phyloP scores from a whole-genome alignment of 208 protist genomes.

The Trypanosoma lewisi region DNA sequence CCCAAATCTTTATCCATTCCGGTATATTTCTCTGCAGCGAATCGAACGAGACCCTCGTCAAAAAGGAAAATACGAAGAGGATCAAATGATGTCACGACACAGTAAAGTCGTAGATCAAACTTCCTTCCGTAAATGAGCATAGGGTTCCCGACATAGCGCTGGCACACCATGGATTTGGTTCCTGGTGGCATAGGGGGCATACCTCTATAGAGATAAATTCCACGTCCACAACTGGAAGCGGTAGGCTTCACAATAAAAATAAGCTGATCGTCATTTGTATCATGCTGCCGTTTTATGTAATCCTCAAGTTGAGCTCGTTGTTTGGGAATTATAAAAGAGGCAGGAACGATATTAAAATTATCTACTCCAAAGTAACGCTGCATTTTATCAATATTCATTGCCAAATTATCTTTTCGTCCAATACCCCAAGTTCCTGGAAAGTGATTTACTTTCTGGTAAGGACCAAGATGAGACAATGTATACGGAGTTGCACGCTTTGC shows the following conservation, averaged over 20 bases:
- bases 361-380: constrained; percentile 65
- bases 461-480: constrained; percentile 66
- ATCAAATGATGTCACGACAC: constrained; percentile 89
- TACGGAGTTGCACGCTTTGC: constrained; percentile 84
- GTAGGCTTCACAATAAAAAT: constrained; percentile 90
- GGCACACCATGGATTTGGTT: constrained; percentile 76
- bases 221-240: constrained; percentile 87
- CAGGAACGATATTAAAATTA: constrained; percentile 77
- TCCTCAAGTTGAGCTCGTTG: constrained; percentile 57
- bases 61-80: constrained; percentile 91
- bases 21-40: constrained; percentile 92
- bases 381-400: constrained; percentile 80
- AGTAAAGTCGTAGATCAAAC: constrained; percentile 95
- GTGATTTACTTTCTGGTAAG: constrained; percentile 92
- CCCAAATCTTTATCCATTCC: constrained; percentile 73
- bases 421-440: constrained; percentile 92
- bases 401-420: constrained; percentile 87
- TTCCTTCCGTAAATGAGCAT: constrained; percentile 93
- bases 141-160: constrained; percentile 93
- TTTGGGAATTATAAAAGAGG: constrained; percentile 82
- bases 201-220: constrained; percentile 72
- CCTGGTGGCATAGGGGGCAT: constrained; percentile 70
- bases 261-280: constrained; percentile 54
- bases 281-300: constrained; percentile 60
- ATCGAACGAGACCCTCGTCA: constrained; percentile 94